phyloP scores from a whole-genome alignment of 176 grass and related monocot genomes.

The Pontederia paniculata region DNA sequence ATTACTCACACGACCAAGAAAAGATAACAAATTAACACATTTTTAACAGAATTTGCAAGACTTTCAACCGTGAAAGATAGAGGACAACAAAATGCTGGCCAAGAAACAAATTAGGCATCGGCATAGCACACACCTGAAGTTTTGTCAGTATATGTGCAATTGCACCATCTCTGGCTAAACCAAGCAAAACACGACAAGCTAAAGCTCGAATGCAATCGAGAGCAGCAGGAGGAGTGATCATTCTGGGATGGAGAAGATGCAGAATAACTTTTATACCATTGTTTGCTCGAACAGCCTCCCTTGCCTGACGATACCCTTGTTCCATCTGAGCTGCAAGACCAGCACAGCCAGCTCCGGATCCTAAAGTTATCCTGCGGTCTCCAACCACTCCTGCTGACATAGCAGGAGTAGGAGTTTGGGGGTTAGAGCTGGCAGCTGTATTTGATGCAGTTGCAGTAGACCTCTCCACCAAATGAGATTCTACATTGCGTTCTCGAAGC shows the following conservation, averaged over 20 bases:
- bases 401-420: constrained; percentile 30
- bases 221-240: constrained; percentile 80
- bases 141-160: constrained; percentile 98
- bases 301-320: constrained; percentile 89
- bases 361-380: constrained; percentile 79
- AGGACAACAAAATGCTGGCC: too few relatives aligned
- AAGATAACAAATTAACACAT: too few relatives aligned
- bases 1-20: too few relatives aligned
- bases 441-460: constrained; percentile 14
- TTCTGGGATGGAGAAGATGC: constrained; percentile 72
- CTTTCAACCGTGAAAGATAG: too few relatives aligned
- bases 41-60: too few relatives aligned
- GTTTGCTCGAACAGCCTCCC: constrained; percentile 88
- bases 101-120: too few relatives aligned
- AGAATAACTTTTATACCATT: constrained; percentile 98
- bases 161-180: constrained; percentile 82
- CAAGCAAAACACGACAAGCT: constrained; percentile 89
- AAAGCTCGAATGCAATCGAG: constrained; percentile 86
- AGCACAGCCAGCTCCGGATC: constrained; percentile 69
- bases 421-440: constrained; percentile 19
- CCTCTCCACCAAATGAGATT: constrained; percentile 27
- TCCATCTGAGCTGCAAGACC: constrained; percentile 98
- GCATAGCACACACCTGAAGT: constrained; percentile 49
- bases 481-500: background rate
- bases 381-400: constrained; percentile 59